Conservation (phyloP, 495 filamentous ascomycete species). For the Aspergillus indologenus region DNA sequence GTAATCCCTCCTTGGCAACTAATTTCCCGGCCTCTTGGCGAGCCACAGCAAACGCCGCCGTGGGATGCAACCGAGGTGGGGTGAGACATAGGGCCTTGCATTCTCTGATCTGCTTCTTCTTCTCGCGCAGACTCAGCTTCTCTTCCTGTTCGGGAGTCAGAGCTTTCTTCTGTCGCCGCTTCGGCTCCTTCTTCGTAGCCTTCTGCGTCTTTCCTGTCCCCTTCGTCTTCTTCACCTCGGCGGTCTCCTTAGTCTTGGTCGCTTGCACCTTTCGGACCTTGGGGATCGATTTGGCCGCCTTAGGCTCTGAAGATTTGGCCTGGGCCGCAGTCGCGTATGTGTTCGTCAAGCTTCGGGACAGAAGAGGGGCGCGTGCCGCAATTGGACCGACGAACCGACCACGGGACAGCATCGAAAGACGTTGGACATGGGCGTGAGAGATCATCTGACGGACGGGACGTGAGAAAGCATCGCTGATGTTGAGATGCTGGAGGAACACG, state of each 20-base stretch:
- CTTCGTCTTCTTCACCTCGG: slow-evolving; percentile 32
- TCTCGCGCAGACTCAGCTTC: too few relatives aligned
- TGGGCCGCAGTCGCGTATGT: slow-evolving; percentile 29
- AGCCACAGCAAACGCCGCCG: neutral
- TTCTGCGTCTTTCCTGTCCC: slow-evolving; percentile 18
- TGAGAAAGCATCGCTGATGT: slow-evolving; percentile 23
- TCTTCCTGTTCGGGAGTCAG: too few relatives aligned
- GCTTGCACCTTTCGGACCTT: slow-evolving; percentile 11
- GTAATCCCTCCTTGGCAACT: neutral
- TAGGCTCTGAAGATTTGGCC: slow-evolving; percentile 21
- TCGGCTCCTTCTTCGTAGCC: slow-evolving; percentile 16
- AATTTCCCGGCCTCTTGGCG: neutral
- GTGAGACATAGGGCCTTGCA: slow-evolving; percentile 24
- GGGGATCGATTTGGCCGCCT: slow-evolving; percentile 10
- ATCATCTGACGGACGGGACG: slow-evolving; percentile 27
- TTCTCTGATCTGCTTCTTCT: slow-evolving; percentile 15
- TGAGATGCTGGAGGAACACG: slow-evolving; percentile 30
- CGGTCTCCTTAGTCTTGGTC: slow-evolving; percentile 14
- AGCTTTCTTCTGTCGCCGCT: slow-evolving; percentile 16
- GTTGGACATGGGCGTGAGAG: slow-evolving; percentile 29
- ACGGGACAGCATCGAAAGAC: slow-evolving; percentile 23
- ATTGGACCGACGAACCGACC: slow-evolving; percentile 13
- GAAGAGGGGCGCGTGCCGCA: slow-evolving; percentile 7
- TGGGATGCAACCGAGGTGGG: neutral
- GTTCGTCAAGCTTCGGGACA: slow-evolving; percentile 14